phyloP scores from a whole-genome alignment of 257 asterid genomes.

The Lycium ferocissimum region DNA sequence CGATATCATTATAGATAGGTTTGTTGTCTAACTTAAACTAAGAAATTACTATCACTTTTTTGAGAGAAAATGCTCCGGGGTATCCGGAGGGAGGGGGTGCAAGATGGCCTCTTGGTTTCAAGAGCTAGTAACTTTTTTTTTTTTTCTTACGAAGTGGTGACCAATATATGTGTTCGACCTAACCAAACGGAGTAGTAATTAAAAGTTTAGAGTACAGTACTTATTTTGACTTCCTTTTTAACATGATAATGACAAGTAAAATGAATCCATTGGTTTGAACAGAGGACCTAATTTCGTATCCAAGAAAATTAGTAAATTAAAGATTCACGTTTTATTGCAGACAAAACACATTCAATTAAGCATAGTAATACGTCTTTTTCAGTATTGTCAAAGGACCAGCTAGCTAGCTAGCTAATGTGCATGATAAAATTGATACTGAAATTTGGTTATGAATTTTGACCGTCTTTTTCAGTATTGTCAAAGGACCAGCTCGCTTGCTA shows the following conservation, averaged over 20 bases:
- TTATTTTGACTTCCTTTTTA: neutral
- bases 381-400: neutral
- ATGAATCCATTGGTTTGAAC: neutral
- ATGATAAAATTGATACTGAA: neutral
- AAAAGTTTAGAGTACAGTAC: neutral
- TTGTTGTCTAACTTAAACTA: no score
- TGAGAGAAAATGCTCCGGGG: neutral
- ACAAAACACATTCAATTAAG: neutral
- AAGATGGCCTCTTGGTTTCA: neutral
- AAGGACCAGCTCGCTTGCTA: neutral
- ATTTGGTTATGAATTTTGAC: neutral
- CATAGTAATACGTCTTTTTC: constrained; percentile 12
- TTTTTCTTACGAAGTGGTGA: neutral
- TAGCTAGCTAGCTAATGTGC: neutral
- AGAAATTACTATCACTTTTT: no score
- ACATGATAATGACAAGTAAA: constrained; percentile 19
- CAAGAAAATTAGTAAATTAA: neutral
- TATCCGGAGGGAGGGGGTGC: neutral
- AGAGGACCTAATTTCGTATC: neutral
- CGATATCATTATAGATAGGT: no score
- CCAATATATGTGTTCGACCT: neutral
- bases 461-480: neutral
- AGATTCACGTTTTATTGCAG: neutral
- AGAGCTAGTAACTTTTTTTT: neutral
- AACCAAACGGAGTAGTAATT: neutral